phyloP scores from a whole-genome alignment of 352 stramenopile genomes.

The Globisporangium iwayamae region DNA sequence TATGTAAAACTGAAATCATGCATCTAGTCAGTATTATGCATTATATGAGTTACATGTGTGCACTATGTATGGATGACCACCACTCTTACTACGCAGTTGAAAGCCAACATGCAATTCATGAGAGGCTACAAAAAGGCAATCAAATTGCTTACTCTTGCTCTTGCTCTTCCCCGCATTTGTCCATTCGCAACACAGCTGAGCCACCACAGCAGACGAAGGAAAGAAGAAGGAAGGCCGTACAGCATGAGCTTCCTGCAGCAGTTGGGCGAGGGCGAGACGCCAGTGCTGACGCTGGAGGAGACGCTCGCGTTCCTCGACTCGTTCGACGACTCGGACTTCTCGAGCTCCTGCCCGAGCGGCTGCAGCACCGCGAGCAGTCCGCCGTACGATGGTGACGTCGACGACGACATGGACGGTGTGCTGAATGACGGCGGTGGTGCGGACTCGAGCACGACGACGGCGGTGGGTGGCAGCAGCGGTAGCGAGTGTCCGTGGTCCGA shows the following conservation, averaged over 20 bases:
- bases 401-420: slow-evolving; percentile 1
- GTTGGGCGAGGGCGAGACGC: slow-evolving; percentile 6
- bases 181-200: too few species aligned
- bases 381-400: background rate
- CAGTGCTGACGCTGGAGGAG: slow-evolving; percentile 16
- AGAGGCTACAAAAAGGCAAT: too few species aligned
- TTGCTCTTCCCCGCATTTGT: too few species aligned
- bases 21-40: too few species aligned
- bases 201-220: too few species aligned
- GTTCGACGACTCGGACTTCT: slow-evolving; percentile 5
- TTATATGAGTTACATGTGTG: too few species aligned
- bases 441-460: slow-evolving; percentile 4
- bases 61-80: too few species aligned
- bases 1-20: too few species aligned
- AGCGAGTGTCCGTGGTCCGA: slow-evolving; percentile 13
- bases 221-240: too few species aligned
- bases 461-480: background rate
- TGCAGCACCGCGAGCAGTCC: background rate
- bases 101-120: too few species aligned
- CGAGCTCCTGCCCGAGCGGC: background rate
- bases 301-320: slow-evolving; percentile 20
- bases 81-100: too few species aligned
- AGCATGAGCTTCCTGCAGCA: slow-evolving; percentile 14
- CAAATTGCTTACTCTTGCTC: too few species aligned
- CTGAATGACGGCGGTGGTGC: background rate